phyloP scores from a whole-genome alignment of 2,329 filamentous ascomycete genomes.

The Orbilia quercus region DNA sequence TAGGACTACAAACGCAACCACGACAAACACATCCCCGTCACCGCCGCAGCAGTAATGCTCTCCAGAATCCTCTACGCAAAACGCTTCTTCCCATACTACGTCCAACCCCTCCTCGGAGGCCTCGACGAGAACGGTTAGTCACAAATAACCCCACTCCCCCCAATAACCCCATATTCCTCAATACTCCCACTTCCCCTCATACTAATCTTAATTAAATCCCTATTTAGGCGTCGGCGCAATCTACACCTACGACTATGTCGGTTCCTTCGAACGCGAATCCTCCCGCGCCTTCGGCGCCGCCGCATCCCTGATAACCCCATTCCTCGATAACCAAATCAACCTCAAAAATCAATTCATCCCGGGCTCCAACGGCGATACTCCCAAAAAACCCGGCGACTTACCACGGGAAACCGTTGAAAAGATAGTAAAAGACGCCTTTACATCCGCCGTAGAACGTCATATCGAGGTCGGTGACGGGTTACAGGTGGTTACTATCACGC shows the following conservation, averaged over 20 bases:
- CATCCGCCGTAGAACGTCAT: slow-evolving; percentile 96
- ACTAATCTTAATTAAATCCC: slow-evolving; percentile 2
- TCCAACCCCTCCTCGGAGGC: slow-evolving; percentile 90
- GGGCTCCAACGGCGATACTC: slow-evolving; percentile 78
- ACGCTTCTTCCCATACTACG: slow-evolving; percentile 99
- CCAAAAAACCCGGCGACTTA: slow-evolving; percentile 72
- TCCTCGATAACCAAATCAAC: slow-evolving; percentile 95
- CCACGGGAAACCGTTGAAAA: slow-evolving; percentile 79
- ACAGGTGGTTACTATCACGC: slow-evolving; percentile 92
- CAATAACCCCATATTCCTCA: slow-evolving; percentile 1
- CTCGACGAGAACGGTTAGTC: slow-evolving; percentile 79
- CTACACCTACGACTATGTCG: slow-evolving; percentile 97
- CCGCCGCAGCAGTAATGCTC: slow-evolving; percentile 92
- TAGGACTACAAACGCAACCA: slow-evolving; percentile 61
- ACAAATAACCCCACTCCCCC: neutral
- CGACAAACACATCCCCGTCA: slow-evolving; percentile 87
- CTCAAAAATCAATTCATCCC: slow-evolving; percentile 98
- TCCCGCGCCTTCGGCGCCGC: slow-evolving; percentile 93
- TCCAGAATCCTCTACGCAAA: slow-evolving; percentile 97
- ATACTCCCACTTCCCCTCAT: neutral
- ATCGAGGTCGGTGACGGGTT: slow-evolving; percentile 97
- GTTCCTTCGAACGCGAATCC: slow-evolving; percentile 96
- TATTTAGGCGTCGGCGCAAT: slow-evolving; percentile 82
- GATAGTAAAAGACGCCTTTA: slow-evolving; percentile 95
- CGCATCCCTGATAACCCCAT: slow-evolving; percentile 96